These are phyloP conservation scores for Murraya koenigii DNA, from an alignment of 345 rosid genomes.

Conservation along the genomic window DNA sequence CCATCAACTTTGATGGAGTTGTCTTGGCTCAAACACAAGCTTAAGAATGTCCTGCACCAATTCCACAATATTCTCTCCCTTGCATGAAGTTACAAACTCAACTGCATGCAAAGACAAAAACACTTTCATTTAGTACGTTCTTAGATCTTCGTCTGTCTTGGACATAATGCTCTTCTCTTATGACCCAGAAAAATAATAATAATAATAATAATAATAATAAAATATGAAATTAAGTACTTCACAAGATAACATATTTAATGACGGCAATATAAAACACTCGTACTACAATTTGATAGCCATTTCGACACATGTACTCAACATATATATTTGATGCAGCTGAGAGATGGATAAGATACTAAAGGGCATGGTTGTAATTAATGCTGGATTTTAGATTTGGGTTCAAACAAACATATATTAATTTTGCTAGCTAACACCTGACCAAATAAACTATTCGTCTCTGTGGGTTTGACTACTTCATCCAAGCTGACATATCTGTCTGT, in stretches of 20 bases:
- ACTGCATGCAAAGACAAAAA: conserved; percentile 40
- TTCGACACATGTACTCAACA: neutral
- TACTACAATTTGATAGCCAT: neutral
- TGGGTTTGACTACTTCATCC: no score
- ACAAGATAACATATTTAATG: no score
- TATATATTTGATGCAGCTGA: no score
- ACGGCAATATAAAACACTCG: no score
- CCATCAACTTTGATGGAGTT: neutral
- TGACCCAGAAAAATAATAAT: neutral
- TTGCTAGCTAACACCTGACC: neutral
- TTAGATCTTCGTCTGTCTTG: neutral
- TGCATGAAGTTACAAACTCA: conserved; percentile 55
- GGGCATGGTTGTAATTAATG: no score
- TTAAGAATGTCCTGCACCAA: conserved; percentile 51
- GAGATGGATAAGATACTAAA: no score
- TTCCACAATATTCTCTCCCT: conserved; percentile 52
- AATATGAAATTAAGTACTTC: no score
- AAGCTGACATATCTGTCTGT: no score
- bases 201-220: no score
- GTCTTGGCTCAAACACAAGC: conserved; percentile 49
- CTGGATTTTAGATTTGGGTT: no score
- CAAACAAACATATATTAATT: neutral
- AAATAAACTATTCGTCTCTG: no score
- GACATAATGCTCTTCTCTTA: neutral
- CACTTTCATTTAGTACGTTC: neutral